Percentiles rank a stretch among this genome's conserved stretches.
Evolutionary conservation across 2,329 filamentous ascomycete genomes (phyloP).

Genomic region (Fusarium siculi): DNA sequence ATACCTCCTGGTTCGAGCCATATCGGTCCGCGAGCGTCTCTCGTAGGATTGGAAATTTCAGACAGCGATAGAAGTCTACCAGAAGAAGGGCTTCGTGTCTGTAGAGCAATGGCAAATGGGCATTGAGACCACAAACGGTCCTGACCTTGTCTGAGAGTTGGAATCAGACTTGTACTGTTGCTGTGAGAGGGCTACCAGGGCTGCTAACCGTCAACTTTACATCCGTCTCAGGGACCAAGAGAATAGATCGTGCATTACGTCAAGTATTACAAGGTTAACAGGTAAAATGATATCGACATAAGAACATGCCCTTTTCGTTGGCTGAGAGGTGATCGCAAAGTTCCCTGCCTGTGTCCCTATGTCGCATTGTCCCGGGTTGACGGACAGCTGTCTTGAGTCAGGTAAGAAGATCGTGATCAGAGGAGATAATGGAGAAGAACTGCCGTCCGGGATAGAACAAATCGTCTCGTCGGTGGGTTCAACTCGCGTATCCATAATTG

Average conservation of each 20-base stretch:
- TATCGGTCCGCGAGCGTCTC: neutral
- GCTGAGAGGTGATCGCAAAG: neutral
- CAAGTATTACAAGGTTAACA: neutral
- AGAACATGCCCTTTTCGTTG: slow-evolving; percentile 1
- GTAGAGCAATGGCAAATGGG: slow-evolving; percentile 20
- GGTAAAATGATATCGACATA: neutral
- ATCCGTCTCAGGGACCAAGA: neutral
- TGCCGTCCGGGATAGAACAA: neutral
- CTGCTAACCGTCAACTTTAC: neutral
- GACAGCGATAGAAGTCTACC: slow-evolving; percentile 28
- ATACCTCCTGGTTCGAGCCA: slow-evolving; percentile 6
- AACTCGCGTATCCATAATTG: neutral
- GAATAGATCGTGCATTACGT: neutral
- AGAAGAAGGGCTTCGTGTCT: slow-evolving; percentile 10
- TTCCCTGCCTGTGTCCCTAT: slow-evolving; percentile 5
- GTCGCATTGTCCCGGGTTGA: neutral
- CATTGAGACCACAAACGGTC: slow-evolving; percentile 16
- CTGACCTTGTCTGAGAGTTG: neutral
- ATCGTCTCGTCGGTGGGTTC: neutral
- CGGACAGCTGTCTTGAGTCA: slow-evolving; percentile 24
- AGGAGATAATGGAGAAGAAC: neutral
- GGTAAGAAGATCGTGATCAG: slow-evolving; percentile 19
- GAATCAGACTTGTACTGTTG: neutral
- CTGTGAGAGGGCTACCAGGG: neutral
- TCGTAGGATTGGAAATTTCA: neutral